Percentiles rank a stretch among this genome's conserved stretches.
Evolutionary conservation across 169 alveolate genomes (phyloP).

Genomic region (Eimeria sp.): DNA sequence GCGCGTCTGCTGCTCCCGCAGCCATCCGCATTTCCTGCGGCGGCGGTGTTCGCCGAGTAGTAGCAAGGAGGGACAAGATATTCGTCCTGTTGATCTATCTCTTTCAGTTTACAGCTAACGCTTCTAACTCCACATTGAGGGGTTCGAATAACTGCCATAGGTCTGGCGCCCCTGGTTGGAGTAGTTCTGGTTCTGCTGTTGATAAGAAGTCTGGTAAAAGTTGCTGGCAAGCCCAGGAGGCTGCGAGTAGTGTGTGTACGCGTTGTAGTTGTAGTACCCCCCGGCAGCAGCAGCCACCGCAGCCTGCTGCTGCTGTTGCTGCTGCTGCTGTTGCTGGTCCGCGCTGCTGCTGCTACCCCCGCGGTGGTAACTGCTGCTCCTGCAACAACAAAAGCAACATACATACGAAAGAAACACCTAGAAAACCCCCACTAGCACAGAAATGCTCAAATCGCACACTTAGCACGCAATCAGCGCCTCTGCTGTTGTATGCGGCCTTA

Average conservation of each 20-base stretch:
- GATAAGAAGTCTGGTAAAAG: conserved; percentile 66
- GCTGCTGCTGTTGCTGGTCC: conserved; percentile 75
- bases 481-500: background rate
- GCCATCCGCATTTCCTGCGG: conserved; percentile 1
- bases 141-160: conserved; percentile 64
- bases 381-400: background rate
- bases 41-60: background rate
- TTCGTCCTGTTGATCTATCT: background rate
- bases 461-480: no score
- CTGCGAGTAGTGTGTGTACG: conserved; percentile 70
- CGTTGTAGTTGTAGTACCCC: conserved; percentile 66
- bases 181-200: conserved; percentile 52
- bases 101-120: background rate
- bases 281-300: conserved; percentile 78
- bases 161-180: conserved; percentile 65
- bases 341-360: conserved; percentile 70
- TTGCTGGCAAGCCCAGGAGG: conserved; percentile 77
- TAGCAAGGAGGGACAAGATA: background rate
- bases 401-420: background rate
- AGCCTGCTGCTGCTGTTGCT: conserved; percentile 66
- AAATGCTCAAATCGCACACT: no score
- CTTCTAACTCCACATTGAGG: conserved; percentile 68
- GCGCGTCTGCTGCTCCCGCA: conserved; percentile 8
- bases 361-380: conserved; percentile 57
- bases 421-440: background rate